These are phyloP conservation scores for Leucoagaricus sp. DNA, from an alignment of 1,284 basidiomycete species.

Conservation along the genomic window DNA sequence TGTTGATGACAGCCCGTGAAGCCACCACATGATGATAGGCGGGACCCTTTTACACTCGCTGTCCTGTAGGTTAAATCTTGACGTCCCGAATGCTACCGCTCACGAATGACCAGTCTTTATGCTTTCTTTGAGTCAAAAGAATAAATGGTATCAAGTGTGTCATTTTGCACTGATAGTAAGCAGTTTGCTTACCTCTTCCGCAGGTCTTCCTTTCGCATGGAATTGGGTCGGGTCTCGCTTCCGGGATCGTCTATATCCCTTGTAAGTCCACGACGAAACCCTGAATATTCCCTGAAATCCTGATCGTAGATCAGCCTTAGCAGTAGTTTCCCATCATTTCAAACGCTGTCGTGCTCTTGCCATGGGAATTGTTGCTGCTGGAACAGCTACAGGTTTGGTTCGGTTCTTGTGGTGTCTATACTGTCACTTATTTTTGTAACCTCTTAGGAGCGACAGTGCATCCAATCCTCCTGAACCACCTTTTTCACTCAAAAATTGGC, in stretches of 20 bases:
- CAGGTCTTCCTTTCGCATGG: slow-evolving; percentile 47
- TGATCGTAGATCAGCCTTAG: slow-evolving; percentile 26
- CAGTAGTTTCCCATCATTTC: slow-evolving; percentile 48
- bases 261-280: background rate
- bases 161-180: slow-evolving; percentile 19
- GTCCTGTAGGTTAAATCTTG: slow-evolving; percentile 34
- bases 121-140: slow-evolving; percentile 26
- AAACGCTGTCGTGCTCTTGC: slow-evolving; percentile 43
- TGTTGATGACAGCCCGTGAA: slow-evolving; percentile 18
- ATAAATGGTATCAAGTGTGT: slow-evolving; percentile 28
- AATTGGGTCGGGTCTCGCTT: slow-evolving; percentile 43
- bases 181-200: background rate
- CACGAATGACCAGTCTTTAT: slow-evolving; percentile 23
- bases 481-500: slow-evolving; percentile 41
- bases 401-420: background rate
- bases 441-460: slow-evolving; percentile 47
- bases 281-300: background rate
- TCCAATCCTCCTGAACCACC: slow-evolving; percentile 52
- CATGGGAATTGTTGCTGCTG: slow-evolving; percentile 48
- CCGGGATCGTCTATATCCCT: slow-evolving; percentile 45
- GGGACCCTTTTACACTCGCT: slow-evolving; percentile 38
- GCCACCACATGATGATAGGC: slow-evolving; percentile 40
- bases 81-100: background rate
- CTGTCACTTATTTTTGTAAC: slow-evolving; percentile 27
- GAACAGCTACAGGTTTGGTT: slow-evolving; percentile 29